phyloP scores from a whole-genome alignment of 2,329 filamentous ascomycete species.

The Dryadomyces quercivorus region DNA sequence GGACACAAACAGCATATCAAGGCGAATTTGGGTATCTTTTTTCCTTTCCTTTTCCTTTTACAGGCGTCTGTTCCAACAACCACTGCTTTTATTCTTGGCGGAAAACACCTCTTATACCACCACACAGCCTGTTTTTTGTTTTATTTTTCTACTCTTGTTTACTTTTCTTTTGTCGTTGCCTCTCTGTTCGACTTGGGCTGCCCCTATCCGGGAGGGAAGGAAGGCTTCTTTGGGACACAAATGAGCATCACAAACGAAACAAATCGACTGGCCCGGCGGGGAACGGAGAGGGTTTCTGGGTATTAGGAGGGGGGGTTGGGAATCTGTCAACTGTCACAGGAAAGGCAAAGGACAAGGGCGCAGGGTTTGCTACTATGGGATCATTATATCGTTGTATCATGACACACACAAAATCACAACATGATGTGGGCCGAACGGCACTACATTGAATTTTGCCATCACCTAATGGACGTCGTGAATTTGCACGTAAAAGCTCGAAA shows the following conservation, averaged over 20 bases:
- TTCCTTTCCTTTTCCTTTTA: not conserved
- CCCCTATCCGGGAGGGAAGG: not conserved
- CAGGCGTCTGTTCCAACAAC: not conserved
- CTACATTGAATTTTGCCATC: not conserved
- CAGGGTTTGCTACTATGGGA: not conserved
- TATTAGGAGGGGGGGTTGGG: not conserved
- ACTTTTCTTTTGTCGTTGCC: not conserved
- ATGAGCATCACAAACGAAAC: not conserved
- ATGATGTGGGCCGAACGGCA: not conserved
- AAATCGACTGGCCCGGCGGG: not conserved
- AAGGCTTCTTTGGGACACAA: not conserved
- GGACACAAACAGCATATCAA: not conserved
- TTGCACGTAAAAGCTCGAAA: too few species aligned
- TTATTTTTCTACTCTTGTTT: not conserved
- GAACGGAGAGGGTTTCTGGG: not conserved
- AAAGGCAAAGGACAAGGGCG: constrained; percentile 1
- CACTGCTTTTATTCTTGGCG: not conserved
- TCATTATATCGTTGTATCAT: not conserved
- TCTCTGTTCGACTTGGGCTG: not conserved
- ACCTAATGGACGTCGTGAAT: not conserved
- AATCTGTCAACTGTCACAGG: not conserved
- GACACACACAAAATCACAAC: constrained; percentile 1
- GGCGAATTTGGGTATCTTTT: not conserved
- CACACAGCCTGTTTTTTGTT: not conserved
- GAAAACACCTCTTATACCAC: not conserved